These are phyloP conservation scores for Pseudoscleropodium purum DNA, from an alignment of 225 moss, liverwort and hornwort species.

Conservation along the genomic window DNA sequence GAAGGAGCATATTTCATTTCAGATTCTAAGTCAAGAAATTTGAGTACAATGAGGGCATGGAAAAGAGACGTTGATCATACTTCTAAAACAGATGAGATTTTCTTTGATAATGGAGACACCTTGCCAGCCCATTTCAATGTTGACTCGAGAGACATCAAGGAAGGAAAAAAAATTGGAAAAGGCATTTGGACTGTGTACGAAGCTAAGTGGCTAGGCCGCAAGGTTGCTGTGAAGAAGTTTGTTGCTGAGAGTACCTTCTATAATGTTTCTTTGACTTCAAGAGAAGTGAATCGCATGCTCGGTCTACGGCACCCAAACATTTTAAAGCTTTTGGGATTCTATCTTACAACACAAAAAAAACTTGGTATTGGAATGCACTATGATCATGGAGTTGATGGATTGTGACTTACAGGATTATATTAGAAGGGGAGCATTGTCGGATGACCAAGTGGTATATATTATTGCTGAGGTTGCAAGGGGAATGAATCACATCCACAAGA, in stretches of 20 bases:
- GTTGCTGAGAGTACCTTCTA: neutral
- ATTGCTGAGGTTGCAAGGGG: neutral
- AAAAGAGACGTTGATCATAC: neutral
- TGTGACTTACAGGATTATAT: neutral
- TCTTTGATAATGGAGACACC: neutral
- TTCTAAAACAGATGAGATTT: neutral
- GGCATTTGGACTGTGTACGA: neutral
- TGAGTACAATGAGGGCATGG: neutral
- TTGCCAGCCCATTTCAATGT: neutral
- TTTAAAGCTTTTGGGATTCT: neutral
- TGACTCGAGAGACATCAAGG: neutral
- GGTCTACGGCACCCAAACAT: neutral
- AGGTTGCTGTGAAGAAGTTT: neutral
- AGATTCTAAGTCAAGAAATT: neutral
- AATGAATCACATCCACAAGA: neutral
- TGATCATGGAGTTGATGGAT: neutral
- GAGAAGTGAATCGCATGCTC: neutral
- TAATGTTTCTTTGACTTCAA: neutral
- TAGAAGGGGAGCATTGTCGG: neutral
- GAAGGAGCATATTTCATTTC: neutral
- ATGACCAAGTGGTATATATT: neutral
- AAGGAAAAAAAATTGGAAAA: neutral
- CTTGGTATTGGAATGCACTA: neutral
- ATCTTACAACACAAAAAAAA: neutral
- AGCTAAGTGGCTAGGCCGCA: neutral